phyloP scores from a whole-genome alignment of 257 asterid genomes.

The Nicotiana obtusifolia region DNA sequence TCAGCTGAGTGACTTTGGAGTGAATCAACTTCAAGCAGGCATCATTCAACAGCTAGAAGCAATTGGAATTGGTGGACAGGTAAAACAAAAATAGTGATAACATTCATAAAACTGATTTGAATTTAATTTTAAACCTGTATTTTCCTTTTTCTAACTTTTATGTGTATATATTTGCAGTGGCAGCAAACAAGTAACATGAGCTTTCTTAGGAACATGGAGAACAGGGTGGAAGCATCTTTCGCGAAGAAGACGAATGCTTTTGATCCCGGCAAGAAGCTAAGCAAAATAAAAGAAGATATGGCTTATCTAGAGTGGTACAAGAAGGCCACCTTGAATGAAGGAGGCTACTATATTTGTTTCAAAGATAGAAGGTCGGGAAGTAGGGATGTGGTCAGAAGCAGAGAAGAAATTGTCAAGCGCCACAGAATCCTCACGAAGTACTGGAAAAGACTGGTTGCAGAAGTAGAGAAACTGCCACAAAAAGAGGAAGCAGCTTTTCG shows the following conservation, averaged over 20 bases:
- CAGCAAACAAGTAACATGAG: not conserved
- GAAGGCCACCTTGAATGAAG: slow-evolving; percentile 14
- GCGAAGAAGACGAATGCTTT: not conserved
- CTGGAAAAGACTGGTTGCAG: slow-evolving; percentile 21
- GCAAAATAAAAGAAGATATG: slow-evolving; percentile 23
- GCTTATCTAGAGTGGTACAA: slow-evolving; percentile 29
- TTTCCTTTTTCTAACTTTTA: not conserved
- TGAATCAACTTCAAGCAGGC: slow-evolving; percentile 24
- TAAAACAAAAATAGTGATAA: not conserved
- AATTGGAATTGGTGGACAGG: slow-evolving; percentile 20
- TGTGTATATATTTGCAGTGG: slow-evolving; percentile 5
- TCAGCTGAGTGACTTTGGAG: not conserved
- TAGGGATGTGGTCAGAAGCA: slow-evolving; percentile 14
- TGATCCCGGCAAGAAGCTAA: slow-evolving; percentile 28
- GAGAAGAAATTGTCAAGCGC: slow-evolving; percentile 19
- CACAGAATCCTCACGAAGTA: slow-evolving; percentile 17
- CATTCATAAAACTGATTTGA: not conserved
- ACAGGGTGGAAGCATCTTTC: not conserved
- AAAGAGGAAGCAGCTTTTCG: slow-evolving; percentile 14
- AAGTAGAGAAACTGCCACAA: slow-evolving; percentile 27
- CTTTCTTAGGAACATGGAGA: not conserved
- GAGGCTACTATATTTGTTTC: slow-evolving; percentile 24
- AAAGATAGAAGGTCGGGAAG: not conserved
- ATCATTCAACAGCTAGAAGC: slow-evolving; percentile 19
- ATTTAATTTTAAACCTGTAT: not conserved